A percentile compares a stretch with the other conserved stretches of the same genome.
These are phyloP conservation scores for Neurospora africana DNA, from an alignment of 495 filamentous ascomycete genomes.

Conservation along the genomic window DNA sequence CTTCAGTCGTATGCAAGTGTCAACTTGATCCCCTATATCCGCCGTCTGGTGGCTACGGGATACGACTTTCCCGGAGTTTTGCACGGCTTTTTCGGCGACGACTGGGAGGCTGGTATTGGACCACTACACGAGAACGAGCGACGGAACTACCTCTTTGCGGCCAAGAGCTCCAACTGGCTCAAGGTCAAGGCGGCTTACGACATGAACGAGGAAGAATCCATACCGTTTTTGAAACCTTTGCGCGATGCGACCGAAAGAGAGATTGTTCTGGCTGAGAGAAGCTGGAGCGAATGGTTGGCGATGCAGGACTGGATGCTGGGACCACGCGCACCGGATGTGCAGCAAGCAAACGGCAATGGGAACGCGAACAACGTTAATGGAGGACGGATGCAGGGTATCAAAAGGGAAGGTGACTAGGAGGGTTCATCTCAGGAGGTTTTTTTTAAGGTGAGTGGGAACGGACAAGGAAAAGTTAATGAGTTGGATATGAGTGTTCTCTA, in stretches of 20 bases:
- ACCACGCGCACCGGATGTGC: slow-evolving; percentile 30
- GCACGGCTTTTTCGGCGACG: slow-evolving; percentile 91
- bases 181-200: slow-evolving; percentile 85
- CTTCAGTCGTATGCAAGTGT: slow-evolving; percentile 35
- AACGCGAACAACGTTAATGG: neutral
- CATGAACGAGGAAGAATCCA: slow-evolving; percentile 63
- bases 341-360: neutral
- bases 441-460: neutral
- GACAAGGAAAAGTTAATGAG: neutral
- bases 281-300: slow-evolving; percentile 77
- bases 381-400: neutral
- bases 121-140: slow-evolving; percentile 81
- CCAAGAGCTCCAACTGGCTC: slow-evolving; percentile 83
- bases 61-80: slow-evolving; percentile 77
- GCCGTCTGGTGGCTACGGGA: slow-evolving; percentile 82
- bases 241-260: slow-evolving; percentile 64
- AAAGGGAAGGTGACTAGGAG: neutral
- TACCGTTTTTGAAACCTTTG: slow-evolving; percentile 78
- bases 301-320: slow-evolving; percentile 97
- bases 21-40: slow-evolving; percentile 79
- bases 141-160: slow-evolving; percentile 88
- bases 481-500: neutral
- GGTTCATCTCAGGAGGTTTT: neutral
- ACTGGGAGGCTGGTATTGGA: slow-evolving; percentile 71
- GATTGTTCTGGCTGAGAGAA: slow-evolving; percentile 71